A percentile compares a stretch with the other conserved stretches of the same genome.
phyloP scores from a whole-genome alignment of 1,284 basidiomycete genomes.

The Ceratobasidium sp. region DNA sequence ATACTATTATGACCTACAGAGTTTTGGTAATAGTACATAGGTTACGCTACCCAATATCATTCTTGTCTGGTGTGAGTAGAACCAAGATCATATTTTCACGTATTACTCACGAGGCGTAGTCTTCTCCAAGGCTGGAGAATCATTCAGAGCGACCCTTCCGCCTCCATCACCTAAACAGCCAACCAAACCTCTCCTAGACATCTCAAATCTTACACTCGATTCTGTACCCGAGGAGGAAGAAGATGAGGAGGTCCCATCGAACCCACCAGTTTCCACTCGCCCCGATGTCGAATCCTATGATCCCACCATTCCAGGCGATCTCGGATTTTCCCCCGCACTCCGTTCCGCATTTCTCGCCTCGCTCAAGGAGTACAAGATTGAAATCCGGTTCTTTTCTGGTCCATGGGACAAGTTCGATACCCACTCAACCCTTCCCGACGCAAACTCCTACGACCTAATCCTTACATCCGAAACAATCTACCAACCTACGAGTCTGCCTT shows the following conservation, averaged over 20 bases:
- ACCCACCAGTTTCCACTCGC: conserved; percentile 52
- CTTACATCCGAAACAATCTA: conserved; percentile 97
- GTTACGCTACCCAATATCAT: conserved; percentile 89
- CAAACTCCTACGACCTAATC: conserved; percentile 73
- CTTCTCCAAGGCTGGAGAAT: conserved; percentile 65
- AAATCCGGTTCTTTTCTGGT: conserved; percentile 83
- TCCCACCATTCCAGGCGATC: conserved; percentile 61
- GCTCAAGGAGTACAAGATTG: conserved; percentile 67
- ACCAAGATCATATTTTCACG: not conserved
- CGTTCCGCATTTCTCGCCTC: conserved; percentile 74
- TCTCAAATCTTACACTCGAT: conserved; percentile 7
- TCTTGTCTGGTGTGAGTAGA: conserved; percentile 82
- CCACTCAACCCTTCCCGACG: conserved; percentile 51
- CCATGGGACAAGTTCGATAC: conserved; percentile 77
- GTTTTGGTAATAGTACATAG: conserved; percentile 46
- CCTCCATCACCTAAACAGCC: conserved; percentile 7
- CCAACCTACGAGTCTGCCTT: conserved; percentile 72
- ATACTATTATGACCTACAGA: not conserved
- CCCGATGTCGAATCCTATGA: conserved; percentile 1
- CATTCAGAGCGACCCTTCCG: conserved; percentile 56
- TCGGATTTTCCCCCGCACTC: conserved; percentile 74
- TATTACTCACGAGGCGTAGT: conserved; percentile 55
- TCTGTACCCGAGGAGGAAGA: conserved; percentile 54
- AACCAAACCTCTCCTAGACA: conserved; percentile 11
- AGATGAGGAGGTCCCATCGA: conserved; percentile 49